Evolutionary conservation across 495 filamentous ascomycete species (phyloP).

Genomic region (Physcia stellaris): DNA sequence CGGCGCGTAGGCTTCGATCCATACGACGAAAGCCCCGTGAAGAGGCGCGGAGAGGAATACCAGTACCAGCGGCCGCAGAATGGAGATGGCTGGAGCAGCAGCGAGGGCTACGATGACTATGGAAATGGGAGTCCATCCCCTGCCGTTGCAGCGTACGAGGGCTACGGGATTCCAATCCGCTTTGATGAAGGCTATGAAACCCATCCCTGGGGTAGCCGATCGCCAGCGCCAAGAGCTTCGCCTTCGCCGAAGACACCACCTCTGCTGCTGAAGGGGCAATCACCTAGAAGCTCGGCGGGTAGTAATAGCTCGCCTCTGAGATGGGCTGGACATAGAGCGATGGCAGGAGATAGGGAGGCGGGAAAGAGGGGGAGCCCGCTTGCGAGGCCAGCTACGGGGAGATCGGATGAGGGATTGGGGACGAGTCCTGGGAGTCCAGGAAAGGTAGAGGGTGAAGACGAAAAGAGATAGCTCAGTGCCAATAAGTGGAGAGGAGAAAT

Average conservation of each 20-base stretch:
- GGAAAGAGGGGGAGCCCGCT: constrained; percentile 16
- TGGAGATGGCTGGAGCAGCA: not conserved
- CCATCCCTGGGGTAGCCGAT: constrained; percentile 2
- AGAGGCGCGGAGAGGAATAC: constrained; percentile 48
- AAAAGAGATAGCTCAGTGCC: not conserved
- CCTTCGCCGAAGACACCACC: constrained; percentile 4
- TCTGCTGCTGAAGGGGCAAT: constrained; percentile 18
- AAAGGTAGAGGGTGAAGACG: not conserved
- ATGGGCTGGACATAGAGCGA: constrained; percentile 1
- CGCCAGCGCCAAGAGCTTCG: not conserved
- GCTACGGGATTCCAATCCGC: not conserved
- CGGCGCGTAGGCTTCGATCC: constrained; percentile 82
- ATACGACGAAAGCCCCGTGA: constrained; percentile 58
- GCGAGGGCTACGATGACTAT: constrained; percentile 4
- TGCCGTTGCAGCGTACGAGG: not conserved
- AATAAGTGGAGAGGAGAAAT: too few relatives aligned
- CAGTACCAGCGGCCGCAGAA: constrained; percentile 23
- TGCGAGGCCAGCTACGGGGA: constrained; percentile 7
- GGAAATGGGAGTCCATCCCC: not conserved
- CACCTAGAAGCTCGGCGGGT: constrained; percentile 22
- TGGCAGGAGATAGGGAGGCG: not conserved
- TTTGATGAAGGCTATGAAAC: constrained; percentile 13
- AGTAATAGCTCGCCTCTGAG: too few relatives aligned
- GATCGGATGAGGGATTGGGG: constrained; percentile 18
- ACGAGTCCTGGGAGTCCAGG: constrained; percentile 7